These are phyloP conservation scores for Cladosporium colombiae DNA, from an alignment of 2,329 filamentous ascomycete genomes.

Conservation along the genomic window DNA sequence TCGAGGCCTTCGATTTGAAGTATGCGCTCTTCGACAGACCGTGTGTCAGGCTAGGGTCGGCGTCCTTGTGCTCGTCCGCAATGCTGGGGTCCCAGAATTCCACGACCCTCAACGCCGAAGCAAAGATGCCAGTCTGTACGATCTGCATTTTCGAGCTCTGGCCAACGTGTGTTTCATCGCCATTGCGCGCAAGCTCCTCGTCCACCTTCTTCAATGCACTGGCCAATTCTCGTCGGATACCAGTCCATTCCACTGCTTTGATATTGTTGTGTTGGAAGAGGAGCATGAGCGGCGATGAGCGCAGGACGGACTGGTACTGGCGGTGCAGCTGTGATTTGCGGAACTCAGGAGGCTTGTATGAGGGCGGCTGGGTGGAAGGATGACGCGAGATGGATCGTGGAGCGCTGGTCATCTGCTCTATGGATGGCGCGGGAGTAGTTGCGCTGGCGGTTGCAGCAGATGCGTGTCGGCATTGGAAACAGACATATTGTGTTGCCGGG, in stretches of 20 bases:
- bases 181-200: constrained; percentile 58
- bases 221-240: constrained; percentile 68
- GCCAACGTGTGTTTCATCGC: constrained; percentile 54
- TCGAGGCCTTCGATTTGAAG: constrained; percentile 49
- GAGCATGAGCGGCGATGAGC: constrained; percentile 79
- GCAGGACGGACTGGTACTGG: constrained; percentile 83
- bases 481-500: constrained; percentile 33
- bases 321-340: constrained; percentile 88
- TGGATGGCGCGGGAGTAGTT: constrained; percentile 54
- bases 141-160: constrained; percentile 68
- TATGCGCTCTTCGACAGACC: constrained; percentile 60
- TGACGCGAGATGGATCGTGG: constrained; percentile 51
- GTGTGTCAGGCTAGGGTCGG: constrained; percentile 55
- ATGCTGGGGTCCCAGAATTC: constrained; percentile 67
- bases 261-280: constrained; percentile 83
- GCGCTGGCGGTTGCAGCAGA: constrained; percentile 49
- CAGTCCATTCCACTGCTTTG: constrained; percentile 71
- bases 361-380: constrained; percentile 75
- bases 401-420: constrained; percentile 50
- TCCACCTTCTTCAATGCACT: constrained; percentile 65
- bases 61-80: constrained; percentile 34
- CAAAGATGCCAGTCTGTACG: constrained; percentile 85
- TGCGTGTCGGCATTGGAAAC: constrained; percentile 50
- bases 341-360: constrained; percentile 79
- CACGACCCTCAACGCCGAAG: constrained; percentile 77